Evolutionary conservation across 345 rosid species (phyloP), one percentile per base, ranked within the genome.

Genomic region (Acer saccharum): DNA sequence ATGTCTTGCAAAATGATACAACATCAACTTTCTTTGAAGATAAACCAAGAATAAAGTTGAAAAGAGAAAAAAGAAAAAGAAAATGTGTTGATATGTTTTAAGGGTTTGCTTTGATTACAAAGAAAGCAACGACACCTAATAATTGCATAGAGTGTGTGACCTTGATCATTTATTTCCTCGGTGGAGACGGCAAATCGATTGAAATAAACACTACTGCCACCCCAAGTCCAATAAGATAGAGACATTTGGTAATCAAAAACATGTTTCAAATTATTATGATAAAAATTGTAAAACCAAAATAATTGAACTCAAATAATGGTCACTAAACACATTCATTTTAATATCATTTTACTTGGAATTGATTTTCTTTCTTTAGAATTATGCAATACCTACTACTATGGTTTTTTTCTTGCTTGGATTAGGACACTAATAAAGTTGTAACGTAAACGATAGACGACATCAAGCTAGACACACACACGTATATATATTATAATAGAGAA

Each of bases 111-210:
- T 81, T 73, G 72, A 35, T 35, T 35, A 35, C 39, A 77, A 69
- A 54, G 78, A 73, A 81, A 77, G 78, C 76, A 81, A 77, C 78
- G 74, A 77, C 23, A 25, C 43, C 18, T 29, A 62, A 77, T 69
- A 58, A 71, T 71, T 50, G 68, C 50, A 25, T 7, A 65, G n/a
- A 39, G 62, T 60, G 50, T 80, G 13, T 35, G 77, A 61, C 60
- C 18, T 80, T 71, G 54, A 35, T 32, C 46, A 57, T 18, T 57
- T 66, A 35, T 35, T 35, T 35, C 39, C 39, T 35, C 39, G 78
- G 16, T 46, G 68, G 76, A 20, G 76, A 76, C 3, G 25, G 44
- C 14, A 68, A 39, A 32, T 32, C 65, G 61, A 68, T 70, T 50
- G 25, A 10, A 62, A 20, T 10, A 71, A 65, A 61, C 69, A 71